phyloP scores from a whole-genome alignment of 2,329 filamentous ascomycete species.

The Ceratocystis papillata region DNA sequence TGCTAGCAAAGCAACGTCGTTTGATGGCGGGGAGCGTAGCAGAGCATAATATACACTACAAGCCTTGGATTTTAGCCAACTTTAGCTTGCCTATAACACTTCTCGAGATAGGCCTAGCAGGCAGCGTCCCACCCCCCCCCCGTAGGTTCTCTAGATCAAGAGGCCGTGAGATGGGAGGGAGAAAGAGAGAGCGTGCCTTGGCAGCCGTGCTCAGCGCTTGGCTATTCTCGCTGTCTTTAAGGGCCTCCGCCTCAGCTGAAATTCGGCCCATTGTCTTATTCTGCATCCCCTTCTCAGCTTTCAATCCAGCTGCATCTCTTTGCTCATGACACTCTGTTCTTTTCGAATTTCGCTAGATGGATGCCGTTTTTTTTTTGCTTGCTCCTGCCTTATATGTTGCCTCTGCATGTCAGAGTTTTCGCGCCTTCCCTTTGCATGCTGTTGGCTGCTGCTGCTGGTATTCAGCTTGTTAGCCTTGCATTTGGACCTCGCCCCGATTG shows the following conservation, averaged over 20 bases:
- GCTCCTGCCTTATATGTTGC: neutral
- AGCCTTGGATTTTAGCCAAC: too few relatives aligned
- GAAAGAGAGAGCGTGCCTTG: too few relatives aligned
- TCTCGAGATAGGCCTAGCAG: too few relatives aligned
- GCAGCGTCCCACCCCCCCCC: too few relatives aligned
- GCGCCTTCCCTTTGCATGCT: neutral
- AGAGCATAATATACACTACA: too few relatives aligned
- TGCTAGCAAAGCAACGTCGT: neutral
- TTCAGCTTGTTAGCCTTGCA: neutral
- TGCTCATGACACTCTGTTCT: constrained; percentile 9
- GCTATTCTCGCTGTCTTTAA: neutral
- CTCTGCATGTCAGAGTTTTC: constrained; percentile 5
- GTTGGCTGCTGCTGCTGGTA: neutral
- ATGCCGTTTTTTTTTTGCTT: neutral
- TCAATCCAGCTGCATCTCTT: neutral
- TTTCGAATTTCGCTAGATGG: neutral
- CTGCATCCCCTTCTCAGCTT: neutral
- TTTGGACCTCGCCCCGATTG: neutral
- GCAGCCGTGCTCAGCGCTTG: neutral
- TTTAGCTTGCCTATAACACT: too few relatives aligned
- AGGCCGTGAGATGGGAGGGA: too few relatives aligned
- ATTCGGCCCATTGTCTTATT: neutral
- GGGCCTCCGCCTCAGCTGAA: neutral
- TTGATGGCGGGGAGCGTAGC: too few relatives aligned
- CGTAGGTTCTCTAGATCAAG: too few relatives aligned